Conservation (phyloP, 441 rosid species). For the Populus hybrid region DNA sequence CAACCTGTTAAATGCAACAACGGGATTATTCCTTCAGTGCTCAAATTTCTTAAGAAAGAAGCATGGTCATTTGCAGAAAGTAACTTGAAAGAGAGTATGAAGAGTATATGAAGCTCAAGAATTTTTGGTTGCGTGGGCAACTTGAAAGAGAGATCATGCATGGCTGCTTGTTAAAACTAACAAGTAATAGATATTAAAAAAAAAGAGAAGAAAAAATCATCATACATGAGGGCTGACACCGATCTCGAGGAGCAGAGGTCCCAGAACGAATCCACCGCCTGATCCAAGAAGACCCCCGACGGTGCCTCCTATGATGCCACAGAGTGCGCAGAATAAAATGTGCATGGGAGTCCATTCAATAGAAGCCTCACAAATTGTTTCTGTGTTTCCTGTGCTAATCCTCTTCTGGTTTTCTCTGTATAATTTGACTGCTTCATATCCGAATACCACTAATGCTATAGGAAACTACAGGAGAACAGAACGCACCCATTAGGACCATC, state of each 20-base stretch:
- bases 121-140: neutral
- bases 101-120: neutral
- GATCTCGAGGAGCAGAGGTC: constrained; percentile 89
- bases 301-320: constrained; percentile 73
- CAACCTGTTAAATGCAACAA: constrained; percentile 46
- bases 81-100: neutral
- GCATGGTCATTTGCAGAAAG: neutral
- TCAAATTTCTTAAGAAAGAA: neutral
- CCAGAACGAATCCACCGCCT: constrained; percentile 90
- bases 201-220: neutral
- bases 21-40: neutral
- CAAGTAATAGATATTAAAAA: neutral
- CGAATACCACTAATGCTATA: constrained; percentile 50
- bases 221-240: constrained; percentile 91
- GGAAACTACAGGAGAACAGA: constrained; percentile 47
- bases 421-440: constrained; percentile 63
- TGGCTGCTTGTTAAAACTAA: too few species aligned
- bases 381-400: constrained; percentile 48
- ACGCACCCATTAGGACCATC: neutral
- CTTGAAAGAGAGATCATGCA: neutral
- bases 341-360: constrained; percentile 77
- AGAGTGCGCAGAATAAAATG: constrained; percentile 72
- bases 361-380: constrained; percentile 70
- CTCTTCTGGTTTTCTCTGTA: constrained; percentile 53
- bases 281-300: constrained; percentile 94